phyloP scores from a whole-genome alignment of 2,329 filamentous ascomycete species.

The Chaetomium sp. region DNA sequence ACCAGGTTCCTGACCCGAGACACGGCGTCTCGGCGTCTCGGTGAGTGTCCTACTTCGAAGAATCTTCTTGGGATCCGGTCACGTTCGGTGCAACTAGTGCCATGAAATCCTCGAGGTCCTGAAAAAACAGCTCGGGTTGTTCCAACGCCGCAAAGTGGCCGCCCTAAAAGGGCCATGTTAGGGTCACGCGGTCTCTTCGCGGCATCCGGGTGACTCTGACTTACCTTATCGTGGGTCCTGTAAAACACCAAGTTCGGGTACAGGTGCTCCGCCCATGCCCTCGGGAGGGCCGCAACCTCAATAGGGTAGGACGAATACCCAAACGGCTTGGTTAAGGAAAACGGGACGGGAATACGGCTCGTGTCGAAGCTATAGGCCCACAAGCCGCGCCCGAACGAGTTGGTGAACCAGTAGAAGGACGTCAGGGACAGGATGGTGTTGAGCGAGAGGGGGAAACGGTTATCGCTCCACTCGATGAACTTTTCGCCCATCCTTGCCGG shows the following conservation, averaged over 20 bases:
- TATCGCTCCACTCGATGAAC: conserved; percentile 30
- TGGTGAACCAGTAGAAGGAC: conserved; percentile 28
- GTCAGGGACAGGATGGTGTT: conserved; percentile 24
- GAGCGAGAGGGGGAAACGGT: conserved; percentile 20
- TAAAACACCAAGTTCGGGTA: conserved; percentile 29
- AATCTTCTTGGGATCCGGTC: neutral
- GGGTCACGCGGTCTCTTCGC: neutral
- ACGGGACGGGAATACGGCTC: conserved; percentile 10
- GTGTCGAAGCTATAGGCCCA: conserved; percentile 25
- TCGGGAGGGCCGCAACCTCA: conserved; percentile 46
- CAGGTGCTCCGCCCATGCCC: conserved; percentile 35
- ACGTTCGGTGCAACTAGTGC: neutral
- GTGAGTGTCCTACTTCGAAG: neutral
- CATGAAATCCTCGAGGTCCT: conserved; percentile 46
- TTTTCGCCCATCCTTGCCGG: conserved; percentile 27
- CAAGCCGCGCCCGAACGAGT: conserved; percentile 25
- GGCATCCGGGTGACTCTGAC: neutral
- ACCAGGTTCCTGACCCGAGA: neutral
- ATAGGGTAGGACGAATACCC: conserved; percentile 50
- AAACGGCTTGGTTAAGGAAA: conserved; percentile 44
- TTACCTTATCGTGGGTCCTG: conserved; percentile 19
- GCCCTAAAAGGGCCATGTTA: conserved; percentile 39
- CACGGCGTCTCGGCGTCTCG: neutral
- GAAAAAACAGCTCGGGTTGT: conserved; percentile 37
- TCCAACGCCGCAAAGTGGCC: conserved; percentile 56